Evolutionary conservation across 768 basidiomycete species (phyloP), one percentile per base, ranked within the genome.

Genomic region (Panaeolus cyanescens): DNA sequence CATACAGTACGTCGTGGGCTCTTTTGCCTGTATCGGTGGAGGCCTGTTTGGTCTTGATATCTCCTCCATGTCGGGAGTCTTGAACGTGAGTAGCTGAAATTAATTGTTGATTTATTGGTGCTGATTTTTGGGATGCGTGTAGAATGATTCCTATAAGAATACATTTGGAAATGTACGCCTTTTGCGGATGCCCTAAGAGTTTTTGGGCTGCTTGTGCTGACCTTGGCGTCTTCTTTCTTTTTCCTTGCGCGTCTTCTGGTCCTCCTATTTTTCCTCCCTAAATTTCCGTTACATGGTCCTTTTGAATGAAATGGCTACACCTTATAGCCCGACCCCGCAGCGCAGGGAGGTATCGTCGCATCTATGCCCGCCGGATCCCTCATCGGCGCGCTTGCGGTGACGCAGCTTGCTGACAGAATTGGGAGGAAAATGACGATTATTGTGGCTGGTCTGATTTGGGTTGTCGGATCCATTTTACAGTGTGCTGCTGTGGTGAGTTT

Each of bases 11-110:
- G 72, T 91, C 60, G 90, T 91, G 59, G 90, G 90, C 31, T 85
- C 88, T 17, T 92, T 92, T 74, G 90, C 90, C 72, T 92, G 90
- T 71, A 91, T 92, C 63, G 90, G 90, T 34, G 89, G 90, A 65
- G 88, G 88, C 54, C 83, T 92, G 34, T 92, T 91, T 69, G 90
- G 90, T 71, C 71, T 92, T 77, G 90, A 92, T 79, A 90, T 92
- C 68, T 89, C 89, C 67, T 91, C 89, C 69, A 91, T 91, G 90
- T 89, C 90, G 55, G 89, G 87, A 7, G 88, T 91, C 56, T 74
- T 91, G 65, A 88, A 70, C 59, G 74, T 74, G 55, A 55, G 73
- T 67, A 40, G 13, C 20, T 30, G 8, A 7, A 12, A 19, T 17
- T 25, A n/a, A 7, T 15, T 55, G 7, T 15, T 32, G 33, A 9